Evolutionary conservation across 768 basidiomycete species (phyloP).

Genomic region (Lyophyllum shimeji): DNA sequence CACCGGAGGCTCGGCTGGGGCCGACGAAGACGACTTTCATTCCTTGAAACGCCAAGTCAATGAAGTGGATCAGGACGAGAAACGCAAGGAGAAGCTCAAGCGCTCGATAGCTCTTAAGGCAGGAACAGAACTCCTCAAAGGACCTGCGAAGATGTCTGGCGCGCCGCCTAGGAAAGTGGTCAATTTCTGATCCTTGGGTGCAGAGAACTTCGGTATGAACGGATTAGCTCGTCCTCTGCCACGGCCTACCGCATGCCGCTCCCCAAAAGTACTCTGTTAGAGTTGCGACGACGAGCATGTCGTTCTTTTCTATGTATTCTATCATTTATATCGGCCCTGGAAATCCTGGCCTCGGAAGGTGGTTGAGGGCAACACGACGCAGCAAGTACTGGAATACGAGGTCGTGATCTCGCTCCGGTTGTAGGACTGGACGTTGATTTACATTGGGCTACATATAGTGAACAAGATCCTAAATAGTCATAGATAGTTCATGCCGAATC

Average conservation of each 20-base stretch:
- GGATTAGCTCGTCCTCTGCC: not conserved
- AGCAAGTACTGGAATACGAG: too few species aligned
- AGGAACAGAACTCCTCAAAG: slow-evolving; percentile 40
- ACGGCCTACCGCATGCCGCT: too few species aligned
- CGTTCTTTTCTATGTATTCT: too few species aligned
- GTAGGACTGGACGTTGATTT: too few species aligned
- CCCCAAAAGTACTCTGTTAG: too few species aligned
- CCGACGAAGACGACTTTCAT: slow-evolving; percentile 97
- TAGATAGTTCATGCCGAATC: not conserved
- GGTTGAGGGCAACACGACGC: too few species aligned
- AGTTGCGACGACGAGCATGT: too few species aligned
- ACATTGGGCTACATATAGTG: not conserved
- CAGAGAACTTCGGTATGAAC: not conserved
- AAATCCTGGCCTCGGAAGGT: too few species aligned
- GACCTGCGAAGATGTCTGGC: slow-evolving; percentile 26
- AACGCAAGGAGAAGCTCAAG: slow-evolving; percentile 41
- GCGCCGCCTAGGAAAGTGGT: slow-evolving; percentile 46
- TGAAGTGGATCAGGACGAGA: slow-evolving; percentile 63
- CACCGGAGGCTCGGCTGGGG: slow-evolving; percentile 58
- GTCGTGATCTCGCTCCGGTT: too few species aligned
- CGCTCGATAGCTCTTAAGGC: slow-evolving; percentile 41
- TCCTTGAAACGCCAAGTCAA: slow-evolving; percentile 62
- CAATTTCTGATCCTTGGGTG: slow-evolving; percentile 32
- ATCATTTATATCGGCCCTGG: too few species aligned
- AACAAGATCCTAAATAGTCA: not conserved